Percentiles rank a stretch among this genome's conserved stretches.
phyloP scores from a whole-genome alignment of 768 basidiomycete species.

The Mycena polygramma region DNA sequence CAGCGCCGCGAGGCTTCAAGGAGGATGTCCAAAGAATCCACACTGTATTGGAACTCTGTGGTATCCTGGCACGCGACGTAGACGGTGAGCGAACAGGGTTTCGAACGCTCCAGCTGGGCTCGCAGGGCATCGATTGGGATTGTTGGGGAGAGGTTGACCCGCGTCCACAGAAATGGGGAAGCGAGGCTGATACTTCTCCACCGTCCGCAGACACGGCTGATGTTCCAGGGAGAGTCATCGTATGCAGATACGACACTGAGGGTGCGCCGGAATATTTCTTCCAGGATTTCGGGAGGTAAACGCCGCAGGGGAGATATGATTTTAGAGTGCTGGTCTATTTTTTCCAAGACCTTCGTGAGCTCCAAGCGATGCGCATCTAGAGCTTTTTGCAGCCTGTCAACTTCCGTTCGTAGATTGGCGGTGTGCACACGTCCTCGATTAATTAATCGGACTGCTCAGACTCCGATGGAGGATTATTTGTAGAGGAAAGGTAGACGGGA shows the following conservation, averaged over 20 bases:
- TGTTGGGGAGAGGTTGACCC: background rate
- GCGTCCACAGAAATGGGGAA: conserved; percentile 4
- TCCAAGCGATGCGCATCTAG: background rate
- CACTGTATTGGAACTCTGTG: background rate
- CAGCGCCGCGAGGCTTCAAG: background rate
- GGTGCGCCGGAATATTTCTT: conserved; percentile 7
- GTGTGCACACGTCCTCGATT: background rate
- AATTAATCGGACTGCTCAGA: background rate
- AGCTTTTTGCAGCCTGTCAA: background rate
- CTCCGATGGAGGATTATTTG: conserved; percentile 9
- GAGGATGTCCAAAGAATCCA: background rate
- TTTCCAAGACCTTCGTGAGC: background rate
- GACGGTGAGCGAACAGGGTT: conserved; percentile 1
- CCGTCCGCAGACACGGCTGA: conserved; percentile 11
- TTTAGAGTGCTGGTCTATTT: background rate
- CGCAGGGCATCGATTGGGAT: background rate
- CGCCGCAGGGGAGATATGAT: conserved; percentile 4
- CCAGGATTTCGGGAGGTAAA: conserved; percentile 12
- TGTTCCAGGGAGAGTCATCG: conserved; percentile 7
- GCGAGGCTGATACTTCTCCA: background rate
- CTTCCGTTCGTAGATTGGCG: background rate
- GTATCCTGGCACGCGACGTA: background rate
- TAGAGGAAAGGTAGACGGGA: background rate
- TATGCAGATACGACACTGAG: background rate
- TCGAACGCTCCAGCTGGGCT: conserved; percentile 20